Evolutionary conservation across 2,329 filamentous ascomycete genomes (phyloP), one percentile per base, ranked within the genome.

Genomic region (Colletotrichum cereale): DNA sequence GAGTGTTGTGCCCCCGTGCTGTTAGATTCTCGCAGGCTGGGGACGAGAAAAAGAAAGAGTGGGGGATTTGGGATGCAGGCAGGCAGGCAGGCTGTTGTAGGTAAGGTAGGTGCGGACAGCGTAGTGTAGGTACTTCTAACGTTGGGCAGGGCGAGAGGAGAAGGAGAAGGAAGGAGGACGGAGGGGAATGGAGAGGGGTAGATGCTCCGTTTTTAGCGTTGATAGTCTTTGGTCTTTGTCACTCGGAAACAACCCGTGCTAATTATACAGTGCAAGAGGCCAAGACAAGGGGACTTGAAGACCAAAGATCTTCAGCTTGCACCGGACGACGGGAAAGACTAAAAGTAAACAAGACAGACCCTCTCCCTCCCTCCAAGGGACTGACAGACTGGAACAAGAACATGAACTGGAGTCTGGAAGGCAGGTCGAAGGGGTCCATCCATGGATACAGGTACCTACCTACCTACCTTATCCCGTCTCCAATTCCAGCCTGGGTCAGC

Each of bases 171-270:
- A n/a, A 26, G 52, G 57, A 40, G 60, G 42, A 42, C 48, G 31
- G 55, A 31, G 61, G 47, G 62, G 66, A 57, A 52, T 47, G 61
- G 34, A 53, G 69, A 69, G 65, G 65, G 65, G 58, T 60, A 65
- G 31, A 60, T 69, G 66, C 62, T 56, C 29, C 38, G 44, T 24
- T 36, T 57, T 56, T 71, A 71, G 62, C 56, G 62, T 67, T 47
- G 42, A 38, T 18, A 24, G 34, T 11, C 58, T 38, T 56, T 38
- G 24, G 42, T 48, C 42, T 50, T 47, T 29, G 44, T 50, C 16
- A 21, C 42, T 38, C n/a, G n/a, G 12, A 44, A 62, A 31, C 31
- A 36, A 40, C 18, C 1, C 29, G 24, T 18, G 5, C 2, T 47
- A 47, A 47, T 47, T 26, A n/a, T 29, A 16, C 34, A 8, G 7